These are phyloP conservation scores for Nemania sp. DNA, from an alignment of 2,329 filamentous ascomycete genomes.

Conservation along the genomic window DNA sequence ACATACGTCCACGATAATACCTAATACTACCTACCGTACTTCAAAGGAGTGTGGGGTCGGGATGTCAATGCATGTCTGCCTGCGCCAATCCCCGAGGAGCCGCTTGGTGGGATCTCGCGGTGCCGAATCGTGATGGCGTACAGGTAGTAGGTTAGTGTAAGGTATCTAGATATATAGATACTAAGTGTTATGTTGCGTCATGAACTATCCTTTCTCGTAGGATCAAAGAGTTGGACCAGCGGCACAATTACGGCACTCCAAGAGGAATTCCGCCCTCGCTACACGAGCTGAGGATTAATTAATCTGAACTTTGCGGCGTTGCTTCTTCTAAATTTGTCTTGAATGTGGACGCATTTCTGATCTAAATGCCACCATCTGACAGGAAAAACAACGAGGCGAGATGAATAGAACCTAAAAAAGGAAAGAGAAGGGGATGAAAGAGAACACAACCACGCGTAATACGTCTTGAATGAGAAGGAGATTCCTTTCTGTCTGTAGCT, in stretches of 20 bases:
- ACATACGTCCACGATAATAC: not conserved
- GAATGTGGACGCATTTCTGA: not conserved
- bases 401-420: not conserved
- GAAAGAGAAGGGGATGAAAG: too few relatives aligned
- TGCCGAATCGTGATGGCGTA: not conserved
- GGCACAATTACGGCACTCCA: not conserved
- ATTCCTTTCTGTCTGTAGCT: too few relatives aligned
- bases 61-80: not conserved
- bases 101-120: slow-evolving; percentile 4
- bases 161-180: not conserved
- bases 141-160: not conserved
- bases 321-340: slow-evolving; percentile 14
- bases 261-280: not conserved
- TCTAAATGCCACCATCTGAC: not conserved
- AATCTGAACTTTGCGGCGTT: not conserved
- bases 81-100: not conserved
- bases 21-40: too few relatives aligned
- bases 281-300: not conserved
- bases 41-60: too few relatives aligned
- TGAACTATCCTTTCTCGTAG: slow-evolving; percentile 2
- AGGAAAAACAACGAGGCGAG: not conserved
- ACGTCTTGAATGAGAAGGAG: too few relatives aligned
- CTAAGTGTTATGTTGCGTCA: too few relatives aligned
- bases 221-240: slow-evolving; percentile 1
- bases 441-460: too few relatives aligned